Evolutionary conservation across 192 early-diverging fungal genomes (phyloP).

Genomic region (Backusella mclennaniae): DNA sequence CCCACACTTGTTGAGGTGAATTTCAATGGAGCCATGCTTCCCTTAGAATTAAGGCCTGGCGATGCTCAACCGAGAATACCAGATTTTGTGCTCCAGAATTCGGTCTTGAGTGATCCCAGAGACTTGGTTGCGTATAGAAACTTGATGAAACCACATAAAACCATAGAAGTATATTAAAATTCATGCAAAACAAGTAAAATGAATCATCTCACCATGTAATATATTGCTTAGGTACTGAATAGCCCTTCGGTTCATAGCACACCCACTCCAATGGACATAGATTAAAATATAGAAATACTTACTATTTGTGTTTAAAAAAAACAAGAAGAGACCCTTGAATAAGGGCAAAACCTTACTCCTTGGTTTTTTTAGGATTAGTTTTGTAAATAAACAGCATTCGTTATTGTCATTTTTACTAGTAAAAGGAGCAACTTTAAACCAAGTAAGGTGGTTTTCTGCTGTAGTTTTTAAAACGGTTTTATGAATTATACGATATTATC

Average conservation of each 20-base stretch:
- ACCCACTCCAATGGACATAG: not conserved
- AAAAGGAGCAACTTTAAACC: too few species aligned
- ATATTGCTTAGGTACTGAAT: not conserved
- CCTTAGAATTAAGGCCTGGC: conserved; percentile 29
- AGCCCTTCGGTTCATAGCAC: not conserved
- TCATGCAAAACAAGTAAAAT: not conserved
- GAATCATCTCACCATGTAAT: not conserved
- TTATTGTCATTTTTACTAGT: too few species aligned
- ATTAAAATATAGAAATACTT: not conserved
- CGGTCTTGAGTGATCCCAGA: not conserved
- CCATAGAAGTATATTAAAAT: not conserved
- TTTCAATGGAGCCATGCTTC: conserved; percentile 6
- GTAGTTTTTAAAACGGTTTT: too few species aligned
- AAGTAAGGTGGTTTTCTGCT: too few species aligned
- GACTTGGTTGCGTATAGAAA: not conserved
- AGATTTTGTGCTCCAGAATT: conserved; percentile 28
- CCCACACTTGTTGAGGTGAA: not conserved
- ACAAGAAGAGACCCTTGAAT: not conserved
- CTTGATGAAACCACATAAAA: not conserved
- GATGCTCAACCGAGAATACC: conserved; percentile 26
- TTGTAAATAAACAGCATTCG: too few species aligned
- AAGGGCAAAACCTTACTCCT: too few species aligned
- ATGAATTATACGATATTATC: too few species aligned
- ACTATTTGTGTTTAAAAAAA: not conserved
- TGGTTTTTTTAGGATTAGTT: too few species aligned